Evolutionary conservation across 805 yeast species (phyloP), one percentile per base, ranked within the genome.

Genomic region (Spencermartinsiella europaea): DNA sequence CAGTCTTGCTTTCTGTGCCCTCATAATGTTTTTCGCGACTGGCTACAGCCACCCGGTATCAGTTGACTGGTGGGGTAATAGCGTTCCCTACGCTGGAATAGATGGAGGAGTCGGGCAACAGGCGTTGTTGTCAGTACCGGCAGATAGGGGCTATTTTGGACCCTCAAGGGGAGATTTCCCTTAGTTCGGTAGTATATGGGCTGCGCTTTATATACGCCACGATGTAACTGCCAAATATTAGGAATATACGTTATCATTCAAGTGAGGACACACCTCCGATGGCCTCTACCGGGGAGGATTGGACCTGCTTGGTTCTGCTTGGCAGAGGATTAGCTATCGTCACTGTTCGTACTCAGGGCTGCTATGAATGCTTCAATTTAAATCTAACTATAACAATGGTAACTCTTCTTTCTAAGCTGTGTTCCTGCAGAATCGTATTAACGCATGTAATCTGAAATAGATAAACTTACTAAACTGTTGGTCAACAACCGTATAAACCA

Each of bases 1-100:
- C 2, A 79, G 79, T 1, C 71, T 71, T 10, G 78, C 77, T 1
- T 69, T 72, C 51, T 67, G 73, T 48, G 75, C 76, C 0, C 57
- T 75, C 40, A 44, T 73, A 38, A 66, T 71, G 15, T 74, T 74
- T 54, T 70, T 72, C 52, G 61, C 71, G 0, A 69, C 70, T 2
- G 69, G 64, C 42, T 68, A 59, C 46, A 62, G 65, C 14, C 55
- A 58, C 14, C 57, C 55, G 5, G 44, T 38, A 2, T 53, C 58
- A 4, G 36, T 72, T 1, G 49, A 65, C 25, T 75, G 79, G 78
- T 75, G 80, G 80, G 79, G 79, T 2, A 75, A 75, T 40, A 42
- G 44, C 5, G 54, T 53, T 2, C 39, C 49, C 14, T 38, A 22
- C 21, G 47, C 42, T 21, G 51, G 49, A 15, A 31, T 39, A 4